Base-by-base conservation (phyloP, 306 rosid genomes). In the Pueraria montana region DNA sequence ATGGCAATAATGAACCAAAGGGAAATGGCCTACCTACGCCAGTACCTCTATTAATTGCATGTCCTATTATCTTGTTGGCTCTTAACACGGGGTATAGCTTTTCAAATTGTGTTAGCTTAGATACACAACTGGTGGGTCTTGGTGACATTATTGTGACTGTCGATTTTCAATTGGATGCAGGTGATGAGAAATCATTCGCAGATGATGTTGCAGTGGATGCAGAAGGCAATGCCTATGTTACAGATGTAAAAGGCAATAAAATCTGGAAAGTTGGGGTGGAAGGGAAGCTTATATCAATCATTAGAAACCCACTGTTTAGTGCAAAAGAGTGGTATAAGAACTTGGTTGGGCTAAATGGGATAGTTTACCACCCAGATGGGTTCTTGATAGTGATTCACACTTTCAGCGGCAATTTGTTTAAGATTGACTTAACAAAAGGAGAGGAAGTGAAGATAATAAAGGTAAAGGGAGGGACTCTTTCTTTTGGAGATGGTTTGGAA, bases 351-450 rank as follows among this genome's bases (percentile, higher is more conserved):
- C 94, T 96, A 1, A 94, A 96, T 42, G 99, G 98, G 27, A 96
- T 92, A 32, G 94, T 96, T 26, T 91, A 92, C 87, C 99, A 96
- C 87, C 98, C 97, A 4, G 94, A 91, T 75, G 96, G 99, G 36
- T 96, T 80, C 64, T 87, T 96, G 74, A 84, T 96, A 52, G 95
- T 85, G 23, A 50, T 94, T 49, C 99, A 96, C 83, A 96, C 97
- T 42, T 87, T 88, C 50, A 83, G 91, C 4, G 97, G 98, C 50
- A 90, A 85, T 48, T 81, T 96, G 91, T 91, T 88, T 6, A 93
- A 92, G 86, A 76, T 96, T 72, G 96, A 94, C 70, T 45, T 94
- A 83, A 38, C 83, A 34, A 87, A 84, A 21, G 98, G 93, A 21
- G 94, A 90, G 58, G 89, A 93, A 79, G 96, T 91, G 77, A 89